Evolutionary conservation across 2,329 filamentous ascomycete genomes (phyloP).

Genomic region (Hymenoscyphus fraxineus): DNA sequence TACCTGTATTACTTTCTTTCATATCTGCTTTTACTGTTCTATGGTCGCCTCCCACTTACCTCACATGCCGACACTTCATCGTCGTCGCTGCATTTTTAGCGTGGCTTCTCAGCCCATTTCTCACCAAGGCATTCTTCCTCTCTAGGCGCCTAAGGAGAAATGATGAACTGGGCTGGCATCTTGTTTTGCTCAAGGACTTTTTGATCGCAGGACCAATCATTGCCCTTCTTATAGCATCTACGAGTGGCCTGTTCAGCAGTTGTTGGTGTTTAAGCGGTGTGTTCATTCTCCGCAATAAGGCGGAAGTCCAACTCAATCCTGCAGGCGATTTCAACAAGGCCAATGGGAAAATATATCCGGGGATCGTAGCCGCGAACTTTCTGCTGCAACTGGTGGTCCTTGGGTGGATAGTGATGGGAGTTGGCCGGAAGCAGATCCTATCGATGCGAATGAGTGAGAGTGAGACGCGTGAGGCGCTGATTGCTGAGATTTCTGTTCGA

Average conservation of each 20-base stretch:
- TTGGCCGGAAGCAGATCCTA: background rate
- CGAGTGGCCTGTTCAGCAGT: background rate
- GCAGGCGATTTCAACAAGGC: background rate
- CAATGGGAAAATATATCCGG: background rate
- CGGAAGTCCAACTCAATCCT: constrained; percentile 2
- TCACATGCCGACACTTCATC: background rate
- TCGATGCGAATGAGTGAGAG: background rate
- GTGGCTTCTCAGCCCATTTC: background rate
- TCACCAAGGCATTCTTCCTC: background rate
- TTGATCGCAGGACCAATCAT: background rate
- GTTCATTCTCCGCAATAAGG: background rate
- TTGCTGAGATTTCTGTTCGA: background rate
- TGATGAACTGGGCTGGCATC: background rate
- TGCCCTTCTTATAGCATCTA: background rate
- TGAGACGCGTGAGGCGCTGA: background rate
- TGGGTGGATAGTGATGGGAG: background rate
- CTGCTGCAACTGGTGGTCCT: background rate
- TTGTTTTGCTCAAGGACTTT: background rate
- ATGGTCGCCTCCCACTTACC: background rate
- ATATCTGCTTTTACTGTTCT: background rate
- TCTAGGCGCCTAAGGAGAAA: background rate
- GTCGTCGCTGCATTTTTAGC: background rate
- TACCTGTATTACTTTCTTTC: background rate
- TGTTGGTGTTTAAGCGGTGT: background rate
- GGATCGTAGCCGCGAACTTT: background rate